phyloP scores from a whole-genome alignment of 495 filamentous ascomycete species.

The Cryomyces minteri region DNA sequence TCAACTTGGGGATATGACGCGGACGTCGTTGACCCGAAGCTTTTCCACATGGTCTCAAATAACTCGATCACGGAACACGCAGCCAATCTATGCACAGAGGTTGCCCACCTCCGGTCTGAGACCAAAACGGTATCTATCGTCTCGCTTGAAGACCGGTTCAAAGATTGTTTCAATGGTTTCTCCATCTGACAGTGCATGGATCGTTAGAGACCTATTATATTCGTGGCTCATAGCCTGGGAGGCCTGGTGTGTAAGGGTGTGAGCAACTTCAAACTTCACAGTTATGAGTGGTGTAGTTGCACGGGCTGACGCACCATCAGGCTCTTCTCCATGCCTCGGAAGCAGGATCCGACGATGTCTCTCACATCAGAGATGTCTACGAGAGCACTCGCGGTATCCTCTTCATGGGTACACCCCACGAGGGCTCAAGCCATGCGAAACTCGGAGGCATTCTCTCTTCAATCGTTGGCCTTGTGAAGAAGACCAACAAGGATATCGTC shows the following conservation, averaged over 20 bases:
- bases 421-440: slow-evolving; percentile 12
- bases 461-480: background rate
- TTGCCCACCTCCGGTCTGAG: background rate
- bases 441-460: slow-evolving; percentile 10
- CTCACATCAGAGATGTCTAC: slow-evolving; percentile 3
- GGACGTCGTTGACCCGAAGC: background rate
- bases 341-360: background rate
- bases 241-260: slow-evolving; percentile 10
- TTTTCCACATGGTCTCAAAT: background rate
- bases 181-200: background rate
- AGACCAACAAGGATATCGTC: slow-evolving; percentile 8
- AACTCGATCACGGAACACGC: background rate
- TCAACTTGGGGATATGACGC: background rate
- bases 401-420: slow-evolving; percentile 13
- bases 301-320: no score
- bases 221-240: slow-evolving; percentile 13
- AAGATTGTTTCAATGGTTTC: background rate
- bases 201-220: slow-evolving; percentile 8
- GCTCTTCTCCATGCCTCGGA: slow-evolving; percentile 8
- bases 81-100: background rate
- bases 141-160: no score
- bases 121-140: background rate
- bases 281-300: no score
- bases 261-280: background rate
- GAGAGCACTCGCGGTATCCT: slow-evolving; percentile 7